Conservation (phyloP, 2,329 filamentous ascomycete species). For the Phyllosticta paracitricarpa region DNA sequence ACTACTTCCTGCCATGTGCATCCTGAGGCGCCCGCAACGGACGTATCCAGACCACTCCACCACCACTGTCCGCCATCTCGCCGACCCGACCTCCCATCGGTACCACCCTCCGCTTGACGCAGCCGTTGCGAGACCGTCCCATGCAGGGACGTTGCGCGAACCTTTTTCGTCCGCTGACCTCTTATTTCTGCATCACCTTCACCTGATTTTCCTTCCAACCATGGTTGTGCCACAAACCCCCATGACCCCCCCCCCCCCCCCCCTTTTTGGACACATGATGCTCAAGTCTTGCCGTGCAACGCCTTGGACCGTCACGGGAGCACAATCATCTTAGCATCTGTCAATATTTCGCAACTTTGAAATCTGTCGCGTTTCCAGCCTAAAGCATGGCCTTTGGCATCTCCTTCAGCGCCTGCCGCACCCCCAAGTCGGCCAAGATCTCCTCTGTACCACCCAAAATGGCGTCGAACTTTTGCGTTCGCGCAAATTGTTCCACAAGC, state of each 20-base stretch:
- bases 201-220: constrained; percentile 2
- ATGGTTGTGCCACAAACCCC: neutral
- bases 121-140: neutral
- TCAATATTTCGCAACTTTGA: neutral
- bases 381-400: constrained; percentile 81
- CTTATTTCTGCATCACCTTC: neutral
- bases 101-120: neutral
- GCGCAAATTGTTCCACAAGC: constrained; percentile 74
- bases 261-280: neutral
- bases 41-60: neutral
- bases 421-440: constrained; percentile 69
- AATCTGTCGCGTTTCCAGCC: neutral
- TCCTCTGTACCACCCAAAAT: constrained; percentile 72
- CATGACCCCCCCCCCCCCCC: neutral
- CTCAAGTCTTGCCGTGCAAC: neutral
- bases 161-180: neutral
- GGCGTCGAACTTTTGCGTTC: constrained; percentile 64
- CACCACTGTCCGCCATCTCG: neutral
- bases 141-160: constrained; percentile 2
- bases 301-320: neutral
- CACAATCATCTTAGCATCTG: neutral
- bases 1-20: neutral
- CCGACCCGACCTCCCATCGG: neutral
- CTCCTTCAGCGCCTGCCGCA: constrained; percentile 71
- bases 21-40: neutral